Evolutionary conservation across 2,329 filamentous ascomycete species (phyloP).

Genomic region (Gnomoniopsis sp.): DNA sequence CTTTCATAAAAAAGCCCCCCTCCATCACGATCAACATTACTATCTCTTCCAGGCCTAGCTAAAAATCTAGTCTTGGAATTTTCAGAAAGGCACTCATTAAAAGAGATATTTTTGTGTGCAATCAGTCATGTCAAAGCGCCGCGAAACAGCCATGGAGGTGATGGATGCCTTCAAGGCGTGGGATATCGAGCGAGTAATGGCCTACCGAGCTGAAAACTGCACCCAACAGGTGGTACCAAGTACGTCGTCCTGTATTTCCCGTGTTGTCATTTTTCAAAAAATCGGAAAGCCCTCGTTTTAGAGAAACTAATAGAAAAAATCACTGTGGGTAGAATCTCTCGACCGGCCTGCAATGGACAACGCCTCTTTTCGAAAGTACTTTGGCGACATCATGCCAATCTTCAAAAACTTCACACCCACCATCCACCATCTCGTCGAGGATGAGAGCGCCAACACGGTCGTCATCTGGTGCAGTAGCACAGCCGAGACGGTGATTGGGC

Average conservation of each 20-base stretch:
- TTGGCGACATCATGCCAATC: neutral
- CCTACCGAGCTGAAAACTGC: slow-evolving; percentile 8
- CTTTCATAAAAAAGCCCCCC: too few relatives aligned
- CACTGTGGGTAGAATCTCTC: slow-evolving; percentile 3
- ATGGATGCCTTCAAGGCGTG: slow-evolving; percentile 6
- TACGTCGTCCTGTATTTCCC: neutral
- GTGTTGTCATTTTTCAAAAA: neutral
- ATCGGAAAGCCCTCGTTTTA: neutral
- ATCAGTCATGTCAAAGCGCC: neutral
- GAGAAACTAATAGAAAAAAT: too few relatives aligned
- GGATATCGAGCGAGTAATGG: slow-evolving; percentile 7
- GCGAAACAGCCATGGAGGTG: slow-evolving; percentile 6
- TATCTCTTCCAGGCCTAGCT: neutral
- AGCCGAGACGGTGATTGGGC: slow-evolving; percentile 19
- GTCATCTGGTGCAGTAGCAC: slow-evolving; percentile 18
- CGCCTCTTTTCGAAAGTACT: neutral
- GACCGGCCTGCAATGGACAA: slow-evolving; percentile 1
- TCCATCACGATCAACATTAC: too few relatives aligned
- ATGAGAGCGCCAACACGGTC: slow-evolving; percentile 22
- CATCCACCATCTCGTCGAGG: slow-evolving; percentile 13
- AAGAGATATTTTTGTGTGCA: neutral
- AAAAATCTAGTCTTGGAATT: too few relatives aligned
- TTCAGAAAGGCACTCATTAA: neutral
- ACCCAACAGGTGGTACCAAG: slow-evolving; percentile 1
- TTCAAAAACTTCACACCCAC: slow-evolving; percentile 7